Conservation (phyloP, 2,329 filamentous ascomycete species). For the Ambrosiella xylebori region DNA sequence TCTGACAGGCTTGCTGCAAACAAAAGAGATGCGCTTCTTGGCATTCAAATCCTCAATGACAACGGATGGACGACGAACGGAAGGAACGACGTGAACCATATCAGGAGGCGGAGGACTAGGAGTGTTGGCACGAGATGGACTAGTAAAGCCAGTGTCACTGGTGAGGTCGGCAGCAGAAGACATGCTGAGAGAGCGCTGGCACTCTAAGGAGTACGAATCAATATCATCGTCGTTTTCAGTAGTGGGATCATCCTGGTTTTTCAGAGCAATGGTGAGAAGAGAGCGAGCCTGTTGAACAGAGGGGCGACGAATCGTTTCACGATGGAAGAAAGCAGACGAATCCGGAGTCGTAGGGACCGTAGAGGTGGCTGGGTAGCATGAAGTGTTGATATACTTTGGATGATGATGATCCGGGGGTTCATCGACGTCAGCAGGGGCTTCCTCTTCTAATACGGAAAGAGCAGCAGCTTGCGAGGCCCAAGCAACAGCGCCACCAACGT, state of each 20-base stretch:
- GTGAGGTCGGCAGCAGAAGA: constrained; percentile 80
- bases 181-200: constrained; percentile 32
- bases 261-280: constrained; percentile 70
- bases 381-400: constrained; percentile 3
- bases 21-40: constrained; percentile 14
- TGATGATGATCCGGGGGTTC: constrained; percentile 13
- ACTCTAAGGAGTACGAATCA: constrained; percentile 24
- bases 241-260: constrained; percentile 45
- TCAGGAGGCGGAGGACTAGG: constrained; percentile 71
- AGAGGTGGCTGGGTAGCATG: background rate
- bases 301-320: constrained; percentile 16
- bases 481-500: constrained; percentile 1
- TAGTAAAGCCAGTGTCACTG: constrained; percentile 85
- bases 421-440: constrained; percentile 13
- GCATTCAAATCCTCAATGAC: constrained; percentile 6
- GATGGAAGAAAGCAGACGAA: constrained; percentile 14
- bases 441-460: constrained; percentile 12
- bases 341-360: background rate
- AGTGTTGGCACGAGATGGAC: constrained; percentile 70
- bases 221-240: constrained; percentile 43
- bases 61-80: constrained; percentile 13
- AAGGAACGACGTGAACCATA: constrained; percentile 24
- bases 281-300: constrained; percentile 28
- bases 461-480: constrained; percentile 13
- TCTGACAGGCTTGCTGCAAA: constrained; percentile 5